A percentile compares a stretch with the other conserved stretches of the same genome.
Evolutionary conservation across 208 protist species (phyloP).

Genomic region (Leishmania lainsoni): DNA sequence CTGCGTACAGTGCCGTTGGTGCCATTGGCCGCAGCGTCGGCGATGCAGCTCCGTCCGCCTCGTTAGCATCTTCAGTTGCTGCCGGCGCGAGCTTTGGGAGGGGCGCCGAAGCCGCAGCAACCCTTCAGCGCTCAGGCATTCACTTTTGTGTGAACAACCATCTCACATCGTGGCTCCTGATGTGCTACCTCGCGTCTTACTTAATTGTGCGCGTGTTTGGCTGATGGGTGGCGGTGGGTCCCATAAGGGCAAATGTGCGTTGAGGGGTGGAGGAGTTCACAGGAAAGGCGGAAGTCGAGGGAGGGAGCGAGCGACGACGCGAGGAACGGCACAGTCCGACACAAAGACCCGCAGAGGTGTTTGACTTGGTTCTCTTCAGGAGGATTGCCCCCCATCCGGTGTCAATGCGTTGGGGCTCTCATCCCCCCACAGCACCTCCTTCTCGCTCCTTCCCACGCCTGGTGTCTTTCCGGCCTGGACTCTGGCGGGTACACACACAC

Average conservation of each 20-base stretch:
- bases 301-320: neutral
- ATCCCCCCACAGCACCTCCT: neutral
- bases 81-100: neutral
- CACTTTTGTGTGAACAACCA: neutral
- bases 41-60: neutral
- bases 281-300: neutral
- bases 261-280: neutral
- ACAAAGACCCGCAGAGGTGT: neutral
- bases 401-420: neutral
- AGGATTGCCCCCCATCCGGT: no score
- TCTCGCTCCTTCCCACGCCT: neutral
- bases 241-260: neutral
- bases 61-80: neutral
- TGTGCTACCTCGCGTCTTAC: slow-evolving; percentile 14
- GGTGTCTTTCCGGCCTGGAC: neutral
- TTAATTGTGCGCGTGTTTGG: slow-evolving; percentile 6
- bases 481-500: no score
- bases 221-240: neutral
- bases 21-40: neutral
- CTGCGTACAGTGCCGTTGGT: neutral
- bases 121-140: neutral
- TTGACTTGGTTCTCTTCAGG: no score
- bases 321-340: neutral
- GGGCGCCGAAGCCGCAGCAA: neutral
- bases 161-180: slow-evolving; percentile 10